A percentile compares a stretch with the other conserved stretches of the same genome.
Evolutionary conservation across 1,284 basidiomycete species (phyloP).

Genomic region (Phylloporus sp.): DNA sequence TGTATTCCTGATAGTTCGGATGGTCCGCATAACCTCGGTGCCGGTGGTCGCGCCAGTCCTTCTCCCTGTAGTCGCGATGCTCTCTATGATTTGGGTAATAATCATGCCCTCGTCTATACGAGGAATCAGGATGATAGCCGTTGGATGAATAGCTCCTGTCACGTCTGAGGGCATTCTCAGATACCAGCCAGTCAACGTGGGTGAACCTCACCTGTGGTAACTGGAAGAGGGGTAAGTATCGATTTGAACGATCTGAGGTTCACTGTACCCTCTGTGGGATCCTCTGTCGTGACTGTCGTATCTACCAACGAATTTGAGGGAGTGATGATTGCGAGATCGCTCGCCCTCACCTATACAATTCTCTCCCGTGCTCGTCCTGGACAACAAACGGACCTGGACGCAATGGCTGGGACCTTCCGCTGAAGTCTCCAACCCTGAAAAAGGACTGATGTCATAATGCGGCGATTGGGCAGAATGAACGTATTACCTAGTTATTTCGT

Average conservation of each 20-base stretch:
- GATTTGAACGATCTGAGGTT: conserved; percentile 33
- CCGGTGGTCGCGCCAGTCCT: conserved; percentile 23
- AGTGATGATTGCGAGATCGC: background rate
- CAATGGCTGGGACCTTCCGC: conserved; percentile 25
- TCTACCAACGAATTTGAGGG: conserved; percentile 21
- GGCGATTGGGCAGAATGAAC: background rate
- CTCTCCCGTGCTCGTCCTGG: conserved; percentile 52
- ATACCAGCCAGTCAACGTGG: conserved; percentile 2
- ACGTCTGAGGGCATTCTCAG: conserved; percentile 21
- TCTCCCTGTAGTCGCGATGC: conserved; percentile 27
- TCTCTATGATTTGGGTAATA: conserved; percentile 27
- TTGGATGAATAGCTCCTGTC: conserved; percentile 33
- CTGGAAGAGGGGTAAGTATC: conserved; percentile 28
- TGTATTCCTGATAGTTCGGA: conserved; percentile 23
- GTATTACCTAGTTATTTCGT: conserved; percentile 63
- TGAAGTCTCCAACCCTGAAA: conserved; percentile 51
- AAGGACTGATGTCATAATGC: conserved; percentile 28
- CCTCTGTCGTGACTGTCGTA: conserved; percentile 34
- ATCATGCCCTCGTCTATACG: conserved; percentile 29
- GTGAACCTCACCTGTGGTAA: conserved; percentile 24
- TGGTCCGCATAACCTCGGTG: conserved; percentile 26
- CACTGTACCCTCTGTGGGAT: conserved; percentile 27
- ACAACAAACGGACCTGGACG: conserved; percentile 47
- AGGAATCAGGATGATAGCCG: conserved; percentile 28
- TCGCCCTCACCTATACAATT: conserved; percentile 48